Evolutionary conservation across 1,139 yeast genomes (phyloP).

Genomic region (Yamadazyma dendronema): DNA sequence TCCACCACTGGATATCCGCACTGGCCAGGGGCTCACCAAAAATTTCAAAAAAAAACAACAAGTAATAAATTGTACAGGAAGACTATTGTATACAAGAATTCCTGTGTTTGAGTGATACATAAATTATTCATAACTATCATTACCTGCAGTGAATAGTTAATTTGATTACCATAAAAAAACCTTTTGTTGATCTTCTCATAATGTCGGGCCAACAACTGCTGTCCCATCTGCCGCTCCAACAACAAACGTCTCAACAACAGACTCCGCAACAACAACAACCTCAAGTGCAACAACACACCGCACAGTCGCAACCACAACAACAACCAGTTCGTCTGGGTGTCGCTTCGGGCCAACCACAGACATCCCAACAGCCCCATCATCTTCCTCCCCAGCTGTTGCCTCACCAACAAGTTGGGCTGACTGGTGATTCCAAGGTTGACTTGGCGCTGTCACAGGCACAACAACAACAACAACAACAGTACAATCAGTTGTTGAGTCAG

Average conservation of each 20-base stretch:
- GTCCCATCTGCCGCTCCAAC: slow-evolving; percentile 1
- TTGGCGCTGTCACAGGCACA: neutral
- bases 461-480: slow-evolving; percentile 3
- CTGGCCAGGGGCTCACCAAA: no score
- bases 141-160: no score
- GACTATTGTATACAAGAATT: slow-evolving; percentile 9
- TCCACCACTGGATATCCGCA: no score
- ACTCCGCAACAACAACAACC: slow-evolving; percentile 13
- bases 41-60: slow-evolving; percentile 1
- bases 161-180: no score
- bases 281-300: no score
- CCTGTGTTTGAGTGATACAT: slow-evolving; percentile 4
- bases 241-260: slow-evolving; percentile 1
- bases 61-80: slow-evolving; percentile 8
- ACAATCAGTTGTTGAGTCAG: neutral
- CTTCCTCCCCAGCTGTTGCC: no score
- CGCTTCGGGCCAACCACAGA: no score
- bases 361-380: no score
- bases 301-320: neutral
- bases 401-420: no score
- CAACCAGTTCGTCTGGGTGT: no score
- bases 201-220: neutral
- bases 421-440: no score
- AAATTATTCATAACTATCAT: neutral
- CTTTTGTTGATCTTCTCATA: no score